Percentiles rank a stretch among this genome's conserved stretches.
Evolutionary conservation across 2,329 filamentous ascomycete genomes (phyloP).

Genomic region (Pyrenophora seminiperda): DNA sequence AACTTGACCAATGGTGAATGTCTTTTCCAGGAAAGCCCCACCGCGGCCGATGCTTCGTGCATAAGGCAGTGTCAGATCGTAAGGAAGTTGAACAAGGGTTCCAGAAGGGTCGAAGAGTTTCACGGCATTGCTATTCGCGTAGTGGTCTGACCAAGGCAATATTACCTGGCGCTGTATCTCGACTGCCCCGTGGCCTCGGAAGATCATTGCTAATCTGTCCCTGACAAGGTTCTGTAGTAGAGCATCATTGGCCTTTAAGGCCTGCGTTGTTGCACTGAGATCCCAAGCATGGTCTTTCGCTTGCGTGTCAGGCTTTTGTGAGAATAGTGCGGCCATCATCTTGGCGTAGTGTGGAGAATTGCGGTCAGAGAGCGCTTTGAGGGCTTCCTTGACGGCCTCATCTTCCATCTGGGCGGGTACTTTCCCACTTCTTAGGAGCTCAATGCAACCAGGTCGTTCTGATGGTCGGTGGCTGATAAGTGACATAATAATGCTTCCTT

Average conservation of each 20-base stretch:
- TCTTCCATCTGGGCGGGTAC: conserved; percentile 91
- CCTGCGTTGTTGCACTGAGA: conserved; percentile 42
- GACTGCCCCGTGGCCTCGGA: conserved; percentile 86
- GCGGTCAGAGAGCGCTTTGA: conserved; percentile 80
- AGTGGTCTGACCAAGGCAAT: conserved; percentile 82
- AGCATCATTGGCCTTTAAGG: conserved; percentile 58
- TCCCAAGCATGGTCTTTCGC: conserved; percentile 71
- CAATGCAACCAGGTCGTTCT: conserved; percentile 78
- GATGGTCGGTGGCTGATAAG: conserved; percentile 82
- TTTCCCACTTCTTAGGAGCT: conserved; percentile 83
- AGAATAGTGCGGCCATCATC: conserved; percentile 84
- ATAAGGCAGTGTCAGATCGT: conserved; percentile 87
- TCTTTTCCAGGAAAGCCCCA: conserved; percentile 69
- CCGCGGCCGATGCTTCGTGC: conserved; percentile 81
- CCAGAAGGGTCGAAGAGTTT: conserved; percentile 82
- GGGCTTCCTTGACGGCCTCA: conserved; percentile 82
- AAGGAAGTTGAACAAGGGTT: conserved; percentile 90
- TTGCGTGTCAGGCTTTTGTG: conserved; percentile 70
- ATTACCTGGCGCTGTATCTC: conserved; percentile 76
- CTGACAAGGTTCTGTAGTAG: conserved; percentile 76
- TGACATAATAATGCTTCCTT: conserved; percentile 77
- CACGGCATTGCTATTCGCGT: conserved; percentile 70
- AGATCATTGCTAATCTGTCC: conserved; percentile 75
- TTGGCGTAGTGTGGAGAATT: conserved; percentile 88
- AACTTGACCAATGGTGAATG: conserved; percentile 85